phyloP scores from a whole-genome alignment of 352 stramenopile species.

The Globisporangium paddicum region DNA sequence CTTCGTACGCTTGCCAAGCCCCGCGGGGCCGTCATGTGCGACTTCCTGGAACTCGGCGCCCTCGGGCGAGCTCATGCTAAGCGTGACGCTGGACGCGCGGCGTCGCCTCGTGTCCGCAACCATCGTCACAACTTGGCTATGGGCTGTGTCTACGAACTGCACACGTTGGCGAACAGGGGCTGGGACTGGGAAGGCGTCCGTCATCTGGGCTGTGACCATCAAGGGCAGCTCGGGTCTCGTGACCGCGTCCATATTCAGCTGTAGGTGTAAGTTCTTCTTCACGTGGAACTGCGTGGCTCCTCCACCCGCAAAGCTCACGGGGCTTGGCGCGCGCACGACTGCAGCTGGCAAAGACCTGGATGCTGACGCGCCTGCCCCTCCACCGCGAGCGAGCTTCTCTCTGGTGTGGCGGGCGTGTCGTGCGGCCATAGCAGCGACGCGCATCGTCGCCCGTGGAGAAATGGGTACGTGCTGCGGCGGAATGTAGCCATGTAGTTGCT shows the following conservation, averaged over 20 bases:
- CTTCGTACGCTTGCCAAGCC: constrained; percentile 61
- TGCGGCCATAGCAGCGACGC: constrained; percentile 48
- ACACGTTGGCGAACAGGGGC: constrained; percentile 6
- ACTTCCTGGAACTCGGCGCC: constrained; percentile 71
- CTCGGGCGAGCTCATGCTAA: constrained; percentile 58
- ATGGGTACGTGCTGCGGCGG: not conserved
- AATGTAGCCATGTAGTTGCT: constrained; percentile 2
- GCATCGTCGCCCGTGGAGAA: constrained; percentile 24
- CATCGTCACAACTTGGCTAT: not conserved
- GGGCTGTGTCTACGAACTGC: not conserved
- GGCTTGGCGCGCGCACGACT: constrained; percentile 15
- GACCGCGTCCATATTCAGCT: constrained; percentile 42
- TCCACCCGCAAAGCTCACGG: not conserved
- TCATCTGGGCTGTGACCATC: constrained; percentile 23
- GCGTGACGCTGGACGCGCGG: constrained; percentile 48
- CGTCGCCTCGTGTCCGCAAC: constrained; percentile 11
- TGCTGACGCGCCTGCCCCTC: not conserved
- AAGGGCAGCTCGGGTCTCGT: constrained; percentile 28
- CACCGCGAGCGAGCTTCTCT: constrained; percentile 14
- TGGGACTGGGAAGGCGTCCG: not conserved
- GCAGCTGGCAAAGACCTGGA: not conserved
- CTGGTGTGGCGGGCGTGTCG: constrained; percentile 37
- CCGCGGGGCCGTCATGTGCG: constrained; percentile 59
- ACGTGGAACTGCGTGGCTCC: constrained; percentile 17
- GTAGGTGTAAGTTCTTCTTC: constrained; percentile 52